These are phyloP conservation scores for Aspergillus aculeatus DNA, from an alignment of 2,329 filamentous ascomycete genomes.

Conservation along the genomic window DNA sequence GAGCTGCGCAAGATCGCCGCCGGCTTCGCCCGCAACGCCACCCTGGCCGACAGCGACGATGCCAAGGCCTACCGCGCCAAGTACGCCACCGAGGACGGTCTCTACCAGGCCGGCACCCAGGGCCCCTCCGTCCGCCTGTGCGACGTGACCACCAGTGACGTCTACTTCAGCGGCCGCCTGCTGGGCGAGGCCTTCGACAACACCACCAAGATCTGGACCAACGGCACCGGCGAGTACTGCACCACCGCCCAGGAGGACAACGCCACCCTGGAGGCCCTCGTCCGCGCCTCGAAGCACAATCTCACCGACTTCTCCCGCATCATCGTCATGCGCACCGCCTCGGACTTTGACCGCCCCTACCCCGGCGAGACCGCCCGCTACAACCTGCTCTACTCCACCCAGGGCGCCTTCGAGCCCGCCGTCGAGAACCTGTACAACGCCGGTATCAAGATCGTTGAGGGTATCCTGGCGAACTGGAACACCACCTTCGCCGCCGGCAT, in stretches of 20 bases:
- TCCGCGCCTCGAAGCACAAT: constrained; percentile 58
- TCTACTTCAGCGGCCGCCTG: constrained; percentile 65
- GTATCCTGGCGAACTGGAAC: constrained; percentile 63
- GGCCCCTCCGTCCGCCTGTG: constrained; percentile 61
- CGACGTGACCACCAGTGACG: constrained; percentile 68
- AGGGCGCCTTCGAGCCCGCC: constrained; percentile 64
- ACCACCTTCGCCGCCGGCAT: constrained; percentile 58
- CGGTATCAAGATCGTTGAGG: constrained; percentile 63
- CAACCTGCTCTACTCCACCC: constrained; percentile 60
- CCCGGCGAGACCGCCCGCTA: constrained; percentile 56
- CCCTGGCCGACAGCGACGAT: constrained; percentile 51
- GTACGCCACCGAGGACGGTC: constrained; percentile 43
- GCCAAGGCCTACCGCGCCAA: constrained; percentile 55
- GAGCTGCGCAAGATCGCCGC: constrained; percentile 56
- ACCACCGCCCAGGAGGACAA: constrained; percentile 73
- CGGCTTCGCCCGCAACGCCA: constrained; percentile 51
- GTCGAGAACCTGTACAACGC: constrained; percentile 66
- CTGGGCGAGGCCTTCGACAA: constrained; percentile 65
- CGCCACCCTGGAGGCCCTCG: constrained; percentile 64
- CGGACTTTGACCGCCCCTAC: constrained; percentile 70
- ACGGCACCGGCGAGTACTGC: constrained; percentile 67
- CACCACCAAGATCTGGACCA: constrained; percentile 63
- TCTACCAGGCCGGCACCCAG: constrained; percentile 45
- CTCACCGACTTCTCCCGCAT: constrained; percentile 65
- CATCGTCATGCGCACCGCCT: constrained; percentile 67